Percentiles rank a stretch among this genome's conserved stretches.
Evolutionary conservation across 768 basidiomycete species (phyloP).

Genomic region (Filobasidium floriforme): DNA sequence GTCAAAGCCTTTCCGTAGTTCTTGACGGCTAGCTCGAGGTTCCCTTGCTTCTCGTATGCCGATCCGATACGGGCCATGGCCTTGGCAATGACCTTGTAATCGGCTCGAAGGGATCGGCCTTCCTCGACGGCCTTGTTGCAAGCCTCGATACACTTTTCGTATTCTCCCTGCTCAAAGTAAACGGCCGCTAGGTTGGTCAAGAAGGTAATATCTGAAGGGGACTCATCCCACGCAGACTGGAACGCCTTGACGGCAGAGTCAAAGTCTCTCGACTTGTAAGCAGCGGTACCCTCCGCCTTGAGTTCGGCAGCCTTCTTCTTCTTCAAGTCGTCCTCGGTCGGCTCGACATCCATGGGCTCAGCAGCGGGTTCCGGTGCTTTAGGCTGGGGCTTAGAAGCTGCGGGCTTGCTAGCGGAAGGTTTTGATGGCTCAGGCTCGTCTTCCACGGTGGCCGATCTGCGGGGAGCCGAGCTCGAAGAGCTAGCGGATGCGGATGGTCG

Average conservation of each 20-base stretch:
- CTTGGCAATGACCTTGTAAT: constrained; percentile 92
- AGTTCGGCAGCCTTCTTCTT: constrained; percentile 71
- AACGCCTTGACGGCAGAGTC: constrained; percentile 67
- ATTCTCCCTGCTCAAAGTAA: constrained; percentile 88
- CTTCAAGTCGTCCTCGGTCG: constrained; percentile 57
- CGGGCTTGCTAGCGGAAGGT: constrained; percentile 35
- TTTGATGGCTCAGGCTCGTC: constrained; percentile 46
- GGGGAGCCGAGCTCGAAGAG: constrained; percentile 40
- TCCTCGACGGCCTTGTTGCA: constrained; percentile 97
- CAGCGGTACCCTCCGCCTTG: constrained; percentile 68
- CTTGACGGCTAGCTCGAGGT: constrained; percentile 71
- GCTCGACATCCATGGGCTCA: constrained; percentile 39
- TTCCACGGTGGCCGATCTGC: constrained; percentile 29
- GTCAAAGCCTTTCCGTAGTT: constrained; percentile 88
- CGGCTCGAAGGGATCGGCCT: constrained; percentile 79
- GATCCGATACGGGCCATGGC: constrained; percentile 83
- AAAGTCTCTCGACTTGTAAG: constrained; percentile 81
- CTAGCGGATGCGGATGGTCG: constrained; percentile 31
- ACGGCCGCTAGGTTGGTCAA: constrained; percentile 89
- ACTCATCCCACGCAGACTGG: constrained; percentile 81
- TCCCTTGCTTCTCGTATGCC: constrained; percentile 71
- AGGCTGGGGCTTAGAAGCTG: constrained; percentile 1
- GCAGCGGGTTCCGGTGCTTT: constrained; percentile 45
- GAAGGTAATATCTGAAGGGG: constrained; percentile 89
- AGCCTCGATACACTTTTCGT: constrained; percentile 77